Percentiles rank a stretch among this genome's conserved stretches.
These are phyloP conservation scores for Phytomonas sp. DNA, from an alignment of 208 protist genomes.

Conservation along the genomic window DNA sequence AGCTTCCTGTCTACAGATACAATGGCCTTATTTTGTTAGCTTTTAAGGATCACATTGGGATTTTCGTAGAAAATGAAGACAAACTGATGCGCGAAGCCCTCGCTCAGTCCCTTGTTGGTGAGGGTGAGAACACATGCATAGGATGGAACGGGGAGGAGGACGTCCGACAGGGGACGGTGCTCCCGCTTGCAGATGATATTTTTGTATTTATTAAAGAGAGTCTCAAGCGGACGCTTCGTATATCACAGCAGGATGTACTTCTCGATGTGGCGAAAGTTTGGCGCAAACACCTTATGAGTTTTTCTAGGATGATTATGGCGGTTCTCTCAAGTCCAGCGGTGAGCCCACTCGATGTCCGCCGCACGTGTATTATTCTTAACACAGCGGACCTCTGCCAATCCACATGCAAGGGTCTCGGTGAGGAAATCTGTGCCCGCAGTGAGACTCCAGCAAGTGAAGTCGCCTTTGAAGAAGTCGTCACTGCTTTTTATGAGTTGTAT, in stretches of 20 bases:
- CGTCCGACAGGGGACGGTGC: conserved; percentile 37
- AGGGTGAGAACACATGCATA: conserved; percentile 57
- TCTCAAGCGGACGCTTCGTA: conserved; percentile 68
- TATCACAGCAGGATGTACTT: conserved; percentile 82
- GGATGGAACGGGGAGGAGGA: conserved; percentile 62
- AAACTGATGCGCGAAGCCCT: conserved; percentile 79
- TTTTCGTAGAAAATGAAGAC: conserved; percentile 76
- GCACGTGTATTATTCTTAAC: conserved; percentile 83
- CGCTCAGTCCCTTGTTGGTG: conserved; percentile 72
- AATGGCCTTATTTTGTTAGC: conserved; percentile 75
- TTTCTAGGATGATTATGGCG: conserved; percentile 24
- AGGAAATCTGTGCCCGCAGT: conserved; percentile 63
- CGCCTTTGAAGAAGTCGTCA: conserved; percentile 60
- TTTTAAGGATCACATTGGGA: conserved; percentile 78
- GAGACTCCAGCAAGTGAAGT: conserved; percentile 60
- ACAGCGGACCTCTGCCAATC: conserved; percentile 77
- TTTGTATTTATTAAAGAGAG: conserved; percentile 90
- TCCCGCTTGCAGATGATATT: conserved; percentile 83
- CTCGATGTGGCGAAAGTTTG: conserved; percentile 83
- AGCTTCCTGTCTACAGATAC: conserved; percentile 73
- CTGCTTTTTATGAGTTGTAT: conserved; percentile 70
- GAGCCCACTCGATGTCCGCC: conserved; percentile 42
- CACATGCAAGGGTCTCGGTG: conserved; percentile 63
- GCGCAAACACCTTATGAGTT: conserved; percentile 62
- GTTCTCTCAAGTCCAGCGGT: conserved; percentile 35